Evolutionary conservation across 768 basidiomycete species (phyloP), one percentile per base, ranked within the genome.

Genomic region (Panus rudis): DNA sequence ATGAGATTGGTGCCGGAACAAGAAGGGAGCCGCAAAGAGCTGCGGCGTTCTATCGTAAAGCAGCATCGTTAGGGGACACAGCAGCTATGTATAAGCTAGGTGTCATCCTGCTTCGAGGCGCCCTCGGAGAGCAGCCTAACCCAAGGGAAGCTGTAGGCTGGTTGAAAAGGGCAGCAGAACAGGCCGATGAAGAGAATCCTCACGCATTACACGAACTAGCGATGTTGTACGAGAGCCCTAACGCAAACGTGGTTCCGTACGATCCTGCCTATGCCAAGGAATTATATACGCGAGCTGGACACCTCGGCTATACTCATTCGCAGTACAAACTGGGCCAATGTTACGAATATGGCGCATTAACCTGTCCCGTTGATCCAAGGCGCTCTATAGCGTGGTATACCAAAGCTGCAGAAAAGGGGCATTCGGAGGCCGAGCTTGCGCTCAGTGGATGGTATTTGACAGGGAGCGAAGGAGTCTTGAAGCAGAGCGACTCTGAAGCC

Each of bases 51-150:
- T 98, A 97, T 66, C 82, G 93, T 47, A 97, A 97, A 63, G 90
- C 96, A 4, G 92, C 92, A 7, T 92, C 92, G 1, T 69, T 98
- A 26, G 93, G 93, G 16, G 96, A 98, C 61, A 97, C 94, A 0
- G 82, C 94, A 21, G 96, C 92, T 3, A 99, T 98, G 96, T 98
- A 96, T 70, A 98, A 98, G 63, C 79, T 99, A n/a, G 92, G 92
- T n/a, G 93, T 96, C 84, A 87, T 97, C 50, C 73, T 96, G 23
- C 72, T 98, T 17, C 78, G 88, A 26, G 94, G 93, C 10, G 65
- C 79, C 13, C 72, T 97, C 4, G 84, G 81, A 20, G 90, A 93
- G 61, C 78, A 73, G 43, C 81, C 76, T 50, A 96, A 96, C 59
- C 81, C 81, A 2, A 79, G 92, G 24, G 96, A 99, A 59, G 93